These are phyloP conservation scores for Blastomyces silverae DNA, from an alignment of 2,329 filamentous ascomycete genomes.

Conservation along the genomic window DNA sequence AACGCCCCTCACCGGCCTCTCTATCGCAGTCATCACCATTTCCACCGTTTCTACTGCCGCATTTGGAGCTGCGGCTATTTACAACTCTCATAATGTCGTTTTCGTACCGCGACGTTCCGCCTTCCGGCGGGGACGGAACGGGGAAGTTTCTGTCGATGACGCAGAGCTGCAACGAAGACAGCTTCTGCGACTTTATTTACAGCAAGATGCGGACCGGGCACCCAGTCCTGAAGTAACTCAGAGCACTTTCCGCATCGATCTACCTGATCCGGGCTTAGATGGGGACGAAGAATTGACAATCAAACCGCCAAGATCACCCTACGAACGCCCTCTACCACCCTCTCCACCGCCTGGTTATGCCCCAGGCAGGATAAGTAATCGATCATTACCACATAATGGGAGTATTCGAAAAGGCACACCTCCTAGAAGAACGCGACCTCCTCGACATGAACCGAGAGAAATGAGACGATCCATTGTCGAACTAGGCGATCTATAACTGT, in stretches of 20 bases:
- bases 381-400: neutral
- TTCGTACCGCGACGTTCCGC: conserved; percentile 15
- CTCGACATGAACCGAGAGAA: neutral
- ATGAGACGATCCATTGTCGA: conserved; percentile 15
- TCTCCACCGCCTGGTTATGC: conserved; percentile 15
- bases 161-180: conserved; percentile 39
- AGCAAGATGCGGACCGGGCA: conserved; percentile 27
- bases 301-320: conserved; percentile 19
- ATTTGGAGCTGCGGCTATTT: conserved; percentile 27
- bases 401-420: neutral
- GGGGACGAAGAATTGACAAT: conserved; percentile 24
- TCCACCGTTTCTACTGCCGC: conserved; percentile 27
- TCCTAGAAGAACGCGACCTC: neutral
- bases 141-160: conserved; percentile 24
- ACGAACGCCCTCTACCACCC: conserved; percentile 16
- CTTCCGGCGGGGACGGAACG: conserved; percentile 14
- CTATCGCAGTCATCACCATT: conserved; percentile 27
- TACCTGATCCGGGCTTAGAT: conserved; percentile 23
- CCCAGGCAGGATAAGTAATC: neutral
- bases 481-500: conserved; percentile 17
- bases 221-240: conserved; percentile 26
- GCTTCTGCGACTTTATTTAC: conserved; percentile 34
- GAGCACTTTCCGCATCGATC: conserved; percentile 28
- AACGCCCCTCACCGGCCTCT: conserved; percentile 26
- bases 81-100: conserved; percentile 24